These are phyloP conservation scores for Solanum infundibuliforme DNA, from an alignment of 257 asterid species.

Conservation along the genomic window DNA sequence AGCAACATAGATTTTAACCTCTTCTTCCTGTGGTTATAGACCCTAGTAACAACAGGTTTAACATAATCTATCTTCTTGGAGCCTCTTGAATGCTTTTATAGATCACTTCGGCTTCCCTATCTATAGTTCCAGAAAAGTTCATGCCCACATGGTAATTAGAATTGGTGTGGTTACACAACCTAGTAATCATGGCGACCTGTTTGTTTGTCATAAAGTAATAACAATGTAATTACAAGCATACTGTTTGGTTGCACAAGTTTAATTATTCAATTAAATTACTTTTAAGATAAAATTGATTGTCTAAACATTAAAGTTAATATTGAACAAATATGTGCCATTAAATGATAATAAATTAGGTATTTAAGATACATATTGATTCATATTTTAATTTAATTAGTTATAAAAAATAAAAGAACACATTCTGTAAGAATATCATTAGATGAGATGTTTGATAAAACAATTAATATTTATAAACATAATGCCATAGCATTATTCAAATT, in stretches of 20 bases:
- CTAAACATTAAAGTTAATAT: background rate
- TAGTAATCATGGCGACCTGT: background rate
- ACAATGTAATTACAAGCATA: background rate
- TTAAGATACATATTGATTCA: background rate
- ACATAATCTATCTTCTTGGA: background rate
- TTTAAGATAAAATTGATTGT: background rate
- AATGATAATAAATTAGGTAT: background rate
- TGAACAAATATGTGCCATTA: background rate
- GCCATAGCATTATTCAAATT: background rate
- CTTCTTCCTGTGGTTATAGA: background rate
- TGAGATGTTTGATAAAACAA: background rate
- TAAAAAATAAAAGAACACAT: background rate
- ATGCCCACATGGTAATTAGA: background rate
- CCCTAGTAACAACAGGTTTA: background rate
- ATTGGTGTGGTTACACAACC: background rate
- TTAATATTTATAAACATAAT: background rate
- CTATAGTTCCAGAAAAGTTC: background rate
- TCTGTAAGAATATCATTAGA: background rate
- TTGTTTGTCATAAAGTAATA: background rate
- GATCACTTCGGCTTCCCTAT: background rate
- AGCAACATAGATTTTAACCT: background rate
- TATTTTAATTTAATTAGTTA: background rate
- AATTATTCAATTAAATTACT: background rate
- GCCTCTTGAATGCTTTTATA: background rate
- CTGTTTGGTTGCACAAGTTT: background rate